Conservation (phyloP, 169 alveolate genomes). For the Plasmodium malariae region DNA sequence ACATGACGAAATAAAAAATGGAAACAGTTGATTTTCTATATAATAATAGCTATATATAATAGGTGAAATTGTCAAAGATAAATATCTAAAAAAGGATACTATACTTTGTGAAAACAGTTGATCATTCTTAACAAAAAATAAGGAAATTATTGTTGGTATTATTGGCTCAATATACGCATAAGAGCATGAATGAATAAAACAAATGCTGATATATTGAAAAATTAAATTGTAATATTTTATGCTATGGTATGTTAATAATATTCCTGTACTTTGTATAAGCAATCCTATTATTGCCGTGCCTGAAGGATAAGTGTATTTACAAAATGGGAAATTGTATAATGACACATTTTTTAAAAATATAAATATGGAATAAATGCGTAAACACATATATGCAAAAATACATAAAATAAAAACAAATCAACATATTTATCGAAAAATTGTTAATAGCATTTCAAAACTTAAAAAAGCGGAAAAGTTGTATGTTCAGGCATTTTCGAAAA, state of each 20-base stretch:
- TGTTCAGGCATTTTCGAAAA: no score
- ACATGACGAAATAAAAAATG: conserved; percentile 72
- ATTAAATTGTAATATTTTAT: conserved; percentile 62
- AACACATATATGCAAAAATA: no score
- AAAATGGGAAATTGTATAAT: no score
- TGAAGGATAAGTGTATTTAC: no score
- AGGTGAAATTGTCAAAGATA: conserved; percentile 75
- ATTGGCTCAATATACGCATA: conserved; percentile 77
- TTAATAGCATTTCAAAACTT: no score
- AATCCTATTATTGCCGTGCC: conserved; percentile 75
- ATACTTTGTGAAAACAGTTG: conserved; percentile 76
- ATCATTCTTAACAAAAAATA: conserved; percentile 73
- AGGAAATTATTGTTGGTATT: conserved; percentile 76
- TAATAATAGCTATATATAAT: conserved; percentile 72
- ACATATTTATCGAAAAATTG: no score
- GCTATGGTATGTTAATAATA: conserved; percentile 54
- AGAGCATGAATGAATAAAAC: conserved; percentile 77
- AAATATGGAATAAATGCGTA: no score
- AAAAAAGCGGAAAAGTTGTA: no score
- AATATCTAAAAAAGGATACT: conserved; percentile 76
- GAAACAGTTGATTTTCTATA: conserved; percentile 71
- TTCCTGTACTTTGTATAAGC: conserved; percentile 64
- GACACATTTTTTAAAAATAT: no score
- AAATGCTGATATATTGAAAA: conserved; percentile 77
- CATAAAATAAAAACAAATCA: no score